phyloP scores from a whole-genome alignment of 768 basidiomycete species.

The Tylopilus rubrobrunneus region DNA sequence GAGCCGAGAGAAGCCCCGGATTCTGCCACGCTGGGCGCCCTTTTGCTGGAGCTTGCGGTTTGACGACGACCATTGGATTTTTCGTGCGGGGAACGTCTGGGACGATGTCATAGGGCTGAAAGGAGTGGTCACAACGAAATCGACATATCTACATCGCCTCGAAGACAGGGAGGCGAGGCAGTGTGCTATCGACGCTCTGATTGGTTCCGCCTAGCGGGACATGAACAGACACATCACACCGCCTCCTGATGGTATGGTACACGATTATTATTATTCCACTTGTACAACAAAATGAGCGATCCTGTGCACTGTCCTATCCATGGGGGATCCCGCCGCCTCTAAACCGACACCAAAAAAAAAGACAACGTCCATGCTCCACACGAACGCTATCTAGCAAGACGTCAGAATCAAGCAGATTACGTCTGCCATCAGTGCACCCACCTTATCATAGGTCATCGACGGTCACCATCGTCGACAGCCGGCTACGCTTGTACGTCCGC shows the following conservation, averaged over 20 bases:
- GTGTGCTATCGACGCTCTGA: conserved; percentile 24
- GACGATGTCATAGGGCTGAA: not conserved
- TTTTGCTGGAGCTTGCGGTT: conserved; percentile 6
- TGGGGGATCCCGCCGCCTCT: not conserved
- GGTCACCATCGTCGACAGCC: conserved; percentile 48
- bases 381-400: conserved; percentile 6
- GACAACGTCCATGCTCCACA: conserved; percentile 13
- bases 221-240: not conserved
- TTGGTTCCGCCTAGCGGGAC: conserved; percentile 16
- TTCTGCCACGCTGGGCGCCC: conserved; percentile 34
- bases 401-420: not conserved
- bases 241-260: conserved; percentile 1
- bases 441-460: conserved; percentile 35
- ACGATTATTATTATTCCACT: conserved; percentile 6
- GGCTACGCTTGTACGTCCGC: conserved; percentile 48
- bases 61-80: not conserved
- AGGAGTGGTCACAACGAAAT: not conserved
- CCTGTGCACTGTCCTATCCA: not conserved
- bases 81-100: conserved; percentile 2
- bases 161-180: conserved; percentile 20
- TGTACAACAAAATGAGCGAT: not conserved
- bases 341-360: not conserved
- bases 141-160: conserved; percentile 16
- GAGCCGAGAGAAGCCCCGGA: conserved; percentile 30
- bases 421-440: not conserved